phyloP scores from a whole-genome alignment of 371 early-diverging fungal species.

The Mucor velutinosus region DNA sequence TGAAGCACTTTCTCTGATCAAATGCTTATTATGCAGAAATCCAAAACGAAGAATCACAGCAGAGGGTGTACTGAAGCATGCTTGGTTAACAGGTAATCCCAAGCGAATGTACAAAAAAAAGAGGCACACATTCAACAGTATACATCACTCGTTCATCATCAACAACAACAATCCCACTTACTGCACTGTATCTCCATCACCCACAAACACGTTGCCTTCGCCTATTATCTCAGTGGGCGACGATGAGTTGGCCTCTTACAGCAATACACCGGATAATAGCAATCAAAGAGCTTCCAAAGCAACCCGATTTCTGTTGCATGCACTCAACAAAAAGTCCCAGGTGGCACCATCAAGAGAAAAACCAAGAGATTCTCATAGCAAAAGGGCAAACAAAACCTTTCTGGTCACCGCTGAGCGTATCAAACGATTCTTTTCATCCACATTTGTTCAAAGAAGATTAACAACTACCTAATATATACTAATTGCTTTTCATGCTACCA shows the following conservation, averaged over 20 bases:
- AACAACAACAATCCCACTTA: not conserved
- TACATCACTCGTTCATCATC: not conserved
- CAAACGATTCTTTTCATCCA: slow-evolving; percentile 12
- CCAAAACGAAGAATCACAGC: slow-evolving; percentile 75
- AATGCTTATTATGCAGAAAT: slow-evolving; percentile 53
- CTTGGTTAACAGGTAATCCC: slow-evolving; percentile 59
- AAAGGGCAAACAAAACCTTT: slow-evolving; percentile 1
- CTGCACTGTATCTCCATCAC: not conserved
- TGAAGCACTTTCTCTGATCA: slow-evolving; percentile 52
- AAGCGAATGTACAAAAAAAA: slow-evolving; percentile 5
- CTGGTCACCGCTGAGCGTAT: slow-evolving; percentile 9
- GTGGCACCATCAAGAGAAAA: slow-evolving; percentile 19
- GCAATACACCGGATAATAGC: not conserved
- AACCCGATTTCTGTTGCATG: slow-evolving; percentile 10
- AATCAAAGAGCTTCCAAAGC: slow-evolving; percentile 14
- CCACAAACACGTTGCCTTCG: slow-evolving; percentile 8
- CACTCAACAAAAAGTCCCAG: slow-evolving; percentile 18
- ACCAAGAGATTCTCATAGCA: slow-evolving; percentile 2
- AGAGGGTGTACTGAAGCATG: slow-evolving; percentile 68
- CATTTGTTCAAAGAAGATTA: slow-evolving; percentile 18
- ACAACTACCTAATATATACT: slow-evolving; percentile 6
- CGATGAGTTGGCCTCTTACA: slow-evolving; percentile 18
- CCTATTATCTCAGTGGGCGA: slow-evolving; percentile 15
- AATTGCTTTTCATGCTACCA: not conserved
- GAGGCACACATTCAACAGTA: not conserved